These are phyloP conservation scores for Oryza coarctata DNA, from an alignment of 176 grass and related monocot genomes.

Conservation along the genomic window DNA sequence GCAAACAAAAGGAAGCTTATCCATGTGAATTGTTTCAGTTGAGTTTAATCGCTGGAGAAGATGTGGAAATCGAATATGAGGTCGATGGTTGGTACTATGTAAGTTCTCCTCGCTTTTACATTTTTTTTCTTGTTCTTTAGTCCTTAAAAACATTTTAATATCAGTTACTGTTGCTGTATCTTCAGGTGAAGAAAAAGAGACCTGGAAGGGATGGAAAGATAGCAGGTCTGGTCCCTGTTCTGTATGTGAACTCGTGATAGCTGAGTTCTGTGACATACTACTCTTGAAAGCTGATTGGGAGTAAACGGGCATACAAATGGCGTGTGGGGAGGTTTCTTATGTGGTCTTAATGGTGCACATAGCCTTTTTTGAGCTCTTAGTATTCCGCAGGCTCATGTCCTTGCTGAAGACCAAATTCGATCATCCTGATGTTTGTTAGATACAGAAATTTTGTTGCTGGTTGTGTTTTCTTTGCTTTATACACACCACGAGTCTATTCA, in stretches of 20 bases:
- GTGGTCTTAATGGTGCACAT: background rate
- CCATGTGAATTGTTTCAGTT: slow-evolving; percentile 59
- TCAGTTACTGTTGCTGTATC: background rate
- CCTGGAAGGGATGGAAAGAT: slow-evolving; percentile 94
- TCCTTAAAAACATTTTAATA: background rate
- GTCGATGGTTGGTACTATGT: slow-evolving; percentile 99
- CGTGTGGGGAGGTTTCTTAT: background rate
- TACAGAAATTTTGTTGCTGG: background rate
- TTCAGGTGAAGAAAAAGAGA: slow-evolving; percentile 99
- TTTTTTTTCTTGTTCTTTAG: slow-evolving; percentile 8
- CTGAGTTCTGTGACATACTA: background rate
- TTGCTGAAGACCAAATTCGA: slow-evolving; percentile 3
- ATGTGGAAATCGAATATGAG: slow-evolving; percentile 96
- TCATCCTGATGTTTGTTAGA: background rate
- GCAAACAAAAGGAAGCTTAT: background rate
- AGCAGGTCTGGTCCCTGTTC: slow-evolving; percentile 87
- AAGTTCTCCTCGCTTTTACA: slow-evolving; percentile 42
- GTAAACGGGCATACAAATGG: background rate
- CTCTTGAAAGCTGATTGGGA: background rate
- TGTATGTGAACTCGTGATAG: slow-evolving; percentile 83
- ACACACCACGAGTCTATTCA: slow-evolving; percentile 28
- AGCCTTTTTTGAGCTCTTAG: background rate
- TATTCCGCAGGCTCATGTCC: background rate
- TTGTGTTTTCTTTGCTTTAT: slow-evolving; percentile 6
- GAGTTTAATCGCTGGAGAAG: slow-evolving; percentile 89